Base-by-base conservation (phyloP, 805 yeast species). In the Teunomyces barrocoloradensis region DNA sequence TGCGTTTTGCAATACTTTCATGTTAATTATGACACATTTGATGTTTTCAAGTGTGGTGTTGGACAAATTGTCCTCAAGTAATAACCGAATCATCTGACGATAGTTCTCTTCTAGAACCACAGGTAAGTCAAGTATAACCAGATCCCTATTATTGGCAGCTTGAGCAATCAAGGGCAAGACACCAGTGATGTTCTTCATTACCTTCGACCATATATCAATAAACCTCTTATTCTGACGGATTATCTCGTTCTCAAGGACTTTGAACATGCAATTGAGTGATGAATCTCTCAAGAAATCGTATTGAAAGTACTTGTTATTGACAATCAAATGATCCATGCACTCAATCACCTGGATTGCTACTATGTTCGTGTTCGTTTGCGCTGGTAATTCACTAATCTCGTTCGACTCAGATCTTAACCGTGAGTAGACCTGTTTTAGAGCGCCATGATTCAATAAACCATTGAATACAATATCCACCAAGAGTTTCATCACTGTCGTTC, bases 51-150 rank as follows among this genome's bases (percentile, higher is more conserved):
- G 27, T 9, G 27, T 25, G 27, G 27, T 25, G 27, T 25, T 25
- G 27, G 91, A 82, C 59, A 97, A 89, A 46, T 91, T 95, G 58
- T 87, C 88, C 0, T 92, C 80, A 4, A 84, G 80, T 45, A 91
- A 72, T 28, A 88, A 81, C 17, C 81, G 75, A n/a, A 87, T 84
- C 28, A 89, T 72, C 51, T 75, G 77, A 42, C 80, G 76, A 57
- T 88, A 70, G 53, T 84, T 84, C 17, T 71, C 66, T 35, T 79
- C 81, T 0, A 88, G 84, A 53, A 91, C 80, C 35, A 67, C 64
- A 2, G 96, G 95, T 1, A 85, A 68, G 27, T 74, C 74, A 37
- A 67, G 55, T 36, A 65, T 60, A 9, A 58, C 45, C 5, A 47
- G 27, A 20, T 45, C 33, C 12, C 28, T 39, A 4, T 45, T 54